phyloP scores from a whole-genome alignment of 148 eudicot species.

The Hydrangea macrophylla region DNA sequence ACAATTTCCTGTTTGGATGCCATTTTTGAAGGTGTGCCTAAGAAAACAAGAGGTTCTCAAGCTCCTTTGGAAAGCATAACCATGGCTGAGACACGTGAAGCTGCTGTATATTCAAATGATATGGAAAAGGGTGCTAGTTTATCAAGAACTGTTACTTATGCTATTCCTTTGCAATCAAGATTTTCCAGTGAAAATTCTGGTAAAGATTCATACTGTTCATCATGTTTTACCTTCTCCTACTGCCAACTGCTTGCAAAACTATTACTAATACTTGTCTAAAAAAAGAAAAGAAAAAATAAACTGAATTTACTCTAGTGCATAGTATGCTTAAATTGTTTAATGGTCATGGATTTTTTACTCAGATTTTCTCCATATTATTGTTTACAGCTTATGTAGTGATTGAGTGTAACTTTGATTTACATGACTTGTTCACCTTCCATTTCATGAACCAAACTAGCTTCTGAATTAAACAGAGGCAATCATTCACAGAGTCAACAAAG shows the following conservation, averaged over 20 bases:
- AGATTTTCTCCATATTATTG: not conserved
- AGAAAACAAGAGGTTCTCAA: constrained; percentile 54
- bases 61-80: constrained; percentile 26
- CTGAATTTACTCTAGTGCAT: not conserved
- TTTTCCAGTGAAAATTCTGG: constrained; percentile 17
- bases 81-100: constrained; percentile 24
- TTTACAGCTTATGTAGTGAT: not conserved
- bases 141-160: constrained; percentile 31
- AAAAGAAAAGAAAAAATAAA: not conserved
- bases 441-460: constrained; percentile 5
- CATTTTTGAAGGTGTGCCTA: constrained; percentile 32
- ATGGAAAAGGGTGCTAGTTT: constrained; percentile 23
- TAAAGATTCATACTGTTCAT: constrained; percentile 15
- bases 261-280: not conserved
- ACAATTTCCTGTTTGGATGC: constrained; percentile 20
- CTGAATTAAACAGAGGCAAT: constrained; percentile 35
- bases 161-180: constrained; percentile 34
- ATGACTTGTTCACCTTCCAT: constrained; percentile 2
- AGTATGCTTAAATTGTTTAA: not conserved
- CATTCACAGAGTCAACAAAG: constrained; percentile 16
- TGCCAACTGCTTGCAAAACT: not conserved
- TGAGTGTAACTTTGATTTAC: constrained; percentile 8
- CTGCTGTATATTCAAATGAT: constrained; percentile 13
- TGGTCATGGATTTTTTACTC: not conserved
- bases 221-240: not conserved